Evolutionary conservation across 352 stramenopile species (phyloP), one percentile per base, ranked within the genome.

Genomic region (Globisporangium carolinianum): DNA sequence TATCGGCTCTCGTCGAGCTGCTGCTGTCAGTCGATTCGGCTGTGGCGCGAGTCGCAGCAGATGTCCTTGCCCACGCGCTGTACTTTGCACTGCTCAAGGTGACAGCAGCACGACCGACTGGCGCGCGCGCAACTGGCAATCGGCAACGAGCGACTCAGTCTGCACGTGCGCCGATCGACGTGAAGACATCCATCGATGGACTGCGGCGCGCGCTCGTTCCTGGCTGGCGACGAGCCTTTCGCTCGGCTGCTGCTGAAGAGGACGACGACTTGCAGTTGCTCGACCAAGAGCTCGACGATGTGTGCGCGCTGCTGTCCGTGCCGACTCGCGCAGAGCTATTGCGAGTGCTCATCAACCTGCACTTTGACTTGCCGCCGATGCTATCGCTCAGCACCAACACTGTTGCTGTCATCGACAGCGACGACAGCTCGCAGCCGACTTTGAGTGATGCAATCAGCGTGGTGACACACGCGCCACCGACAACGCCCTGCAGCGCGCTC

Each of bases 51-150:
- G 18, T 60, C 15, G 59, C 47, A 0, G 52, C 53, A 11, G 59
- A 65, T 39, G 54, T 65, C 8, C 49, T 65, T 9, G 39, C 53
- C 0, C 52, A 65, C 38, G 59, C 54, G 12, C 38, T 65, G 15
- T 65, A 60, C 48, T 57, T 65, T 42, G 54, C 47, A 24, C 51
- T 38, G n/a, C 47, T 47, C n/a, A 56, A 56, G 9, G 17, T n/a
- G 42, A 35, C 9, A 47, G 24, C 24, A 2, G 24, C 24, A 3
- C 24, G 24, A 32, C 24, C 24, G 24, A 32, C 24, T 32, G 24
- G 24, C 24, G 3, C 1, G 24, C 24, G 24, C 24, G 24, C 3
- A 32, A 32, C 24, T 32, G 24, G 24, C 3, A 32, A 32, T 32
- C 24, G 24, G 24, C 24, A 32, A 32, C 24, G 24, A 32, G 24